Base-by-base conservation (phyloP, 352 stramenopile species). In the Phytophthora hibernalis region DNA sequence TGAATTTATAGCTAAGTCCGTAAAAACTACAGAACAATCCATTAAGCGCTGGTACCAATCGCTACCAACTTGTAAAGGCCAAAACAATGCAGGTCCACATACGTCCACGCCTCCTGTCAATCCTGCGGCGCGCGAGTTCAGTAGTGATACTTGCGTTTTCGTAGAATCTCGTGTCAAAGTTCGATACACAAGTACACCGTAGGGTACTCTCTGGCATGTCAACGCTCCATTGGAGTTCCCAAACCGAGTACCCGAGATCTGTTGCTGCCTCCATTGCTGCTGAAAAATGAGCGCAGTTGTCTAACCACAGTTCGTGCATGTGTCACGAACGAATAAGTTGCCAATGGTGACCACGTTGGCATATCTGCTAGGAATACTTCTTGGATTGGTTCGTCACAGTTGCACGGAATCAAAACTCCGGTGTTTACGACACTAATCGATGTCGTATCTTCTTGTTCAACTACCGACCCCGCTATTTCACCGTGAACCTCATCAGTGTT, bases 291-390 rank as follows among this genome's bases (percentile, higher is more conserved):
- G 8, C 55, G 58, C 24, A 61, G 40, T 16, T 44, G 31, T 21
- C 24, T 54, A 35, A 55, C 18, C 24, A 64, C 65, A n/a, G 26
- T 51, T 66, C 65, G 70, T 35, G 35, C 64, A 30, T 59, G 52
- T 43, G n/a, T 53, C 33, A 22, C 51, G 35, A 65, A 70, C 3
- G 53, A 20, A n/a, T 12, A 70, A 10, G 12, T 13, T 40, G 56
- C 9, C 13, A 44, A 65, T 45, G 56, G 62, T 26, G 15, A 15
- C 62, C 56, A 72, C 4, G 21, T 15, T 7, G 56, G 44, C n/a
- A 53, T 52, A 45, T 62, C 48, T 7, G 60, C 30, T 18, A 81
- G 30, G 54, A 77, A 83, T 11, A 83, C 49, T 44, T 83, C 75
- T 18, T 81, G 56, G 10, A 83, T 45, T 6, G 72, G 47, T 12